phyloP scores from a whole-genome alignment of 2,329 filamentous ascomycete species.

The Claviceps pazoutovae region DNA sequence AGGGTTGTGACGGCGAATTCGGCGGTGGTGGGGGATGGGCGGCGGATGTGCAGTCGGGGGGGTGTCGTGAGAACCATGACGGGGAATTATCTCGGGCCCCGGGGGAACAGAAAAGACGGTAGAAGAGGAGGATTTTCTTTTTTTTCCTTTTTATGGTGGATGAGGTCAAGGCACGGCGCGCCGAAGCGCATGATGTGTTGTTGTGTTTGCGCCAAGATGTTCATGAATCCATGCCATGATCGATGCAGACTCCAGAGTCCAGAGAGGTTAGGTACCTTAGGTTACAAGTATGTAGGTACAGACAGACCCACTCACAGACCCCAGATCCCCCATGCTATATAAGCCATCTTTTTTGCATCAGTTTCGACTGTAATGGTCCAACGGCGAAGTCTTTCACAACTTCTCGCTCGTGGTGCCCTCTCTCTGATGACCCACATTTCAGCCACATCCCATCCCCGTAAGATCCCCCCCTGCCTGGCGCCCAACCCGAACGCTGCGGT shows the following conservation, averaged over 20 bases:
- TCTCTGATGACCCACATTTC: constrained; percentile 6
- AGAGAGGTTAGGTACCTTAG: neutral
- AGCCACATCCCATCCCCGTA: constrained; percentile 39
- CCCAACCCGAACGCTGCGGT: constrained; percentile 57
- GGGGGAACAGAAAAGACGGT: neutral
- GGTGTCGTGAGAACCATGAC: constrained; percentile 25
- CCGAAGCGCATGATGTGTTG: neutral
- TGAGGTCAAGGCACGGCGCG: neutral
- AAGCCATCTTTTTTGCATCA: constrained; percentile 3
- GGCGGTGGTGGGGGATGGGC: constrained; percentile 76
- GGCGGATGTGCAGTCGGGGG: constrained; percentile 46
- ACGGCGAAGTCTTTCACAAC: constrained; percentile 41
- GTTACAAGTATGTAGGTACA: no score
- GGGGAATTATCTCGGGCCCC: constrained; percentile 24
- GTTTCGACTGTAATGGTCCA: constrained; percentile 48
- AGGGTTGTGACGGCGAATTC: constrained; percentile 84
- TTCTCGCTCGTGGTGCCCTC: constrained; percentile 22
- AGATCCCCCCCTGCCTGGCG: constrained; percentile 41
- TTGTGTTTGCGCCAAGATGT: no score
- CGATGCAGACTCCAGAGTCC: neutral
- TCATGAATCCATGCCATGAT: neutral
- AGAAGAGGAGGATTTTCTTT: neutral
- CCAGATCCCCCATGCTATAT: constrained; percentile 8
- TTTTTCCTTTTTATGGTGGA: neutral
- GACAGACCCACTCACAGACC: neutral